Evolutionary conservation across 176 grass and related monocot genomes (phyloP).

Genomic region (Elaeis guineensis): DNA sequence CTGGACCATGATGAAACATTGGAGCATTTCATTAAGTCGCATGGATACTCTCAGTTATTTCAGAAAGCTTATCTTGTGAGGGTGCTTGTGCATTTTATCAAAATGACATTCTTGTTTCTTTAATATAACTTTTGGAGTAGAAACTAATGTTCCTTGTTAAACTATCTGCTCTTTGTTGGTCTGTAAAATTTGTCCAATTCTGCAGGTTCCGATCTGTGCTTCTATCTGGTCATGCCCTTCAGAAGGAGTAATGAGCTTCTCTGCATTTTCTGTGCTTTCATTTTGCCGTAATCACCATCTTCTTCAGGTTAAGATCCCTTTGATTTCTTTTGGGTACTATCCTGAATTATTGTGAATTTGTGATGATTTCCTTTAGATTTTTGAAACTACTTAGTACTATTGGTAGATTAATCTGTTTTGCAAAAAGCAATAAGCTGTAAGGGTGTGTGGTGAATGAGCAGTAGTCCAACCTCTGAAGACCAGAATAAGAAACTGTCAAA

Average conservation of each 20-base stretch:
- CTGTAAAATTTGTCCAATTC: neutral
- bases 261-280: constrained; percentile 81
- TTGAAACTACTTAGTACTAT: neutral
- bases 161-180: neutral
- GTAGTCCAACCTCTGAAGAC: too few species aligned
- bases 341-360: neutral
- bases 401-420: neutral
- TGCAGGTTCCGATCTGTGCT: constrained; percentile 71
- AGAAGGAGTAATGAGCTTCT: constrained; percentile 60
- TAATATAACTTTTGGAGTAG: too few species aligned
- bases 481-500: too few species aligned
- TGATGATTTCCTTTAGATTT: neutral
- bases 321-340: neutral
- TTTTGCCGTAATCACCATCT: constrained; percentile 84
- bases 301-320: constrained; percentile 38
- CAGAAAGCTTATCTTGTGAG: constrained; percentile 68
- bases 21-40: constrained; percentile 57
- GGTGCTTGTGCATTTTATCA: constrained; percentile 2
- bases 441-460: too few species aligned
- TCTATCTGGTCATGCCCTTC: constrained; percentile 86
- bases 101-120: too few species aligned
- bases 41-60: constrained; percentile 72
- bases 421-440: too few species aligned
- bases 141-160: neutral
- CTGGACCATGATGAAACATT: constrained; percentile 61